Percentiles rank a stretch among this genome's conserved stretches.
phyloP scores from a whole-genome alignment of 768 basidiomycete genomes.

The Boletus pseudo-olivaceus region DNA sequence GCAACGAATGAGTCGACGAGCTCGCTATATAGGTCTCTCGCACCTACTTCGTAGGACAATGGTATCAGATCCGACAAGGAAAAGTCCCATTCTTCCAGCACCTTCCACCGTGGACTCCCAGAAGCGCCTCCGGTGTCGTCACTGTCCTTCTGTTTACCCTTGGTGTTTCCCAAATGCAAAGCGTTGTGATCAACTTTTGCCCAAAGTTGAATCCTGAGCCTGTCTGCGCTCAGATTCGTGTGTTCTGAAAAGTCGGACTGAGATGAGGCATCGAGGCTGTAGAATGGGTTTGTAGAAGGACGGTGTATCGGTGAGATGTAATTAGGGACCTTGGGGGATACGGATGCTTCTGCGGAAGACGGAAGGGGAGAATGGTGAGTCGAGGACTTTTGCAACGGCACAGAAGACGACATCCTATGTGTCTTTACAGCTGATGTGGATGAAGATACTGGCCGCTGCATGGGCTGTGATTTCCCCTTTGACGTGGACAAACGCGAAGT shows the following conservation, averaged over 20 bases:
- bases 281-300: constrained; percentile 82
- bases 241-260: constrained; percentile 51
- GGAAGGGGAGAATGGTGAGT: constrained; percentile 24
- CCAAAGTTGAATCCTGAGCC: constrained; percentile 58
- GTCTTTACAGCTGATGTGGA: constrained; percentile 16
- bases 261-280: constrained; percentile 52
- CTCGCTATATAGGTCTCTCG: constrained; percentile 3
- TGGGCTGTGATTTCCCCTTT: constrained; percentile 16
- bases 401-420: constrained; percentile 25
- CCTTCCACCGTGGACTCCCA: constrained; percentile 50
- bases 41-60: constrained; percentile 59
- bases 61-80: constrained; percentile 55
- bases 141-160: constrained; percentile 46
- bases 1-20: constrained; percentile 9
- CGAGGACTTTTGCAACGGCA: constrained; percentile 22
- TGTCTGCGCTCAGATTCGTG: constrained; percentile 50
- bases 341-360: constrained; percentile 11
- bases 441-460: constrained; percentile 17
- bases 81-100: constrained; percentile 67
- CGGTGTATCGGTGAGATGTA: constrained; percentile 77
- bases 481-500: constrained; percentile 10
- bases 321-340: constrained; percentile 42
- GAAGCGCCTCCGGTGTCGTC: constrained; percentile 6
- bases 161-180: constrained; percentile 22
- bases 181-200: constrained; percentile 36